phyloP scores from a whole-genome alignment of 805 yeast genomes.

The Ogataea ganodermae region DNA sequence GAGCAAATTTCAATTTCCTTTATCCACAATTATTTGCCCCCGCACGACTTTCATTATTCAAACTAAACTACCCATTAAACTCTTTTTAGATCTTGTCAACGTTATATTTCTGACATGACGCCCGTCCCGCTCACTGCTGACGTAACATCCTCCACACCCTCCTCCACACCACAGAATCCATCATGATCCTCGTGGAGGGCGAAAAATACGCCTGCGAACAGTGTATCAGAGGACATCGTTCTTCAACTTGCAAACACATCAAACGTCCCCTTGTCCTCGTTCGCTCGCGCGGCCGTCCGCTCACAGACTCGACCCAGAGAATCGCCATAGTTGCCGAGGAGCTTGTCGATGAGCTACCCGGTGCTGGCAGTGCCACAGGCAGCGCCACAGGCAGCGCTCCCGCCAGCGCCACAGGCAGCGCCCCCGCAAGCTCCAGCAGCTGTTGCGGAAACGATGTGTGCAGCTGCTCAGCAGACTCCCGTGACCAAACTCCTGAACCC shows the following conservation, averaged over 20 bases:
- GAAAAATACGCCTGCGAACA: conserved; percentile 81
- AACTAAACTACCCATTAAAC: too few relatives aligned
- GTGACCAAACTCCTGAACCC: neutral
- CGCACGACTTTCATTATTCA: neutral
- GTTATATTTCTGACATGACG: too few relatives aligned
- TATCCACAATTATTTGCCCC: neutral
- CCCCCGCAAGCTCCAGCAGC: neutral
- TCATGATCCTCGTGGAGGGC: conserved; percentile 77
- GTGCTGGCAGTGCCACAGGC: neutral
- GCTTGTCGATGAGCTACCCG: conserved; percentile 9
- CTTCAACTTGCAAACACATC: conserved; percentile 82
- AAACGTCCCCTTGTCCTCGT: conserved; percentile 81
- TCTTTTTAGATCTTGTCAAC: too few relatives aligned
- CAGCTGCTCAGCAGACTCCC: conserved; percentile 5
- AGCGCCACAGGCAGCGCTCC: neutral
- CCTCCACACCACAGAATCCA: neutral
- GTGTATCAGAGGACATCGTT: conserved; percentile 92
- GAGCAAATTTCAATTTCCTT: conserved; percentile 3
- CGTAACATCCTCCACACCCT: neutral
- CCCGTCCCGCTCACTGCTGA: neutral
- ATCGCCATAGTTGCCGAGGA: conserved; percentile 59
- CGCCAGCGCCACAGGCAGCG: neutral
- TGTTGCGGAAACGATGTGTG: conserved; percentile 11
- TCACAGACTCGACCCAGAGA: conserved; percentile 56
- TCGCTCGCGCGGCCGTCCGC: conserved; percentile 86